Evolutionary conservation across 163 green algal species (phyloP), one percentile per base, ranked within the genome.

Genomic region (Scenedesmus sp.): DNA sequence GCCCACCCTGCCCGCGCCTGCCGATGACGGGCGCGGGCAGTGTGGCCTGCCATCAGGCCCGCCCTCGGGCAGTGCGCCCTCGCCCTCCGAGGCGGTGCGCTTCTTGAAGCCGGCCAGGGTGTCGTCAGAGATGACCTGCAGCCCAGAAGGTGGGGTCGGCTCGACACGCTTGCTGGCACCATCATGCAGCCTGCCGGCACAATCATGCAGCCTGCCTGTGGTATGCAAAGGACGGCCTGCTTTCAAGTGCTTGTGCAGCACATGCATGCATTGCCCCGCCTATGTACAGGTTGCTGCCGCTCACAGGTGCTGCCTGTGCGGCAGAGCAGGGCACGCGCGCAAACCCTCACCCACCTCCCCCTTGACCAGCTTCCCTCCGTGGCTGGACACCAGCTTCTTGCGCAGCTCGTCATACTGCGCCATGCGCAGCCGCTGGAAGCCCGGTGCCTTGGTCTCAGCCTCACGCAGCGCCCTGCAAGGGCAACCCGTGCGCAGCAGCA

Each of bases 361-460:
- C 9, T 82, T 91, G 37, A 84, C 81, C 43, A 95, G 92, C 80
- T 88, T 92, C 15, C 76, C 76, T 1, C 88, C 90, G 20, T 91
- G 81, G 22, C 81, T 89, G 59, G 65, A 86, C 16, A 91, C 87
- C 73, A 94, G 81, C 85, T 94, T 91, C 68, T 92, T 87, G 72
- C 94, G 91, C 76, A 96, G 91, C 76, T 94, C 93, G 65, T 96
- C 94, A 78, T 96, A 95, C 90, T 95, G 92, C 43, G 89, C 91
- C 37, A 94, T 93, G 22, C 94, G 91, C 70, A 96, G 91, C 44
- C 94, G 92, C 90, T 96, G 94, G 89, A 94, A 96, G 35, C 94
- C 94, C 16, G 93, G 94, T 6, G 73, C 73, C 80, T 94, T 94
- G 46, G 35, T 46, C 72, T 93, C 76, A 42, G 76, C 78, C 70